phyloP scores from a whole-genome alignment of 805 yeast genomes.

The Starmerella sirachaensis region DNA sequence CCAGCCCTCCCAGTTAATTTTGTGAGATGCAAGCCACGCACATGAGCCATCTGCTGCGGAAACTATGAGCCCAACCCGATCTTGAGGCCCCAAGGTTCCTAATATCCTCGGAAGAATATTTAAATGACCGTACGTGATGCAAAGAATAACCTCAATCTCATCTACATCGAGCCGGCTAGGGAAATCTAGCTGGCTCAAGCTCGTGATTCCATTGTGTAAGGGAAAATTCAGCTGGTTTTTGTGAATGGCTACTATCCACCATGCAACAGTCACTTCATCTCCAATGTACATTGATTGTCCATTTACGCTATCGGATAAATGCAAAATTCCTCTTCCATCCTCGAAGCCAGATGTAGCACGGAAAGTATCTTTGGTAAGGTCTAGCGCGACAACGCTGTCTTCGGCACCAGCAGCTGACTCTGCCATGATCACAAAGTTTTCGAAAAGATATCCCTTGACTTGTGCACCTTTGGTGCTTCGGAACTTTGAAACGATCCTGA shows the following conservation, averaged over 20 bases:
- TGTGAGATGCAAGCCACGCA: constrained; percentile 8
- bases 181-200: constrained; percentile 1
- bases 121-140: constrained; percentile 7
- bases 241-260: constrained; percentile 10
- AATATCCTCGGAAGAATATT: constrained; percentile 5
- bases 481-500: too few species aligned
- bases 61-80: constrained; percentile 13
- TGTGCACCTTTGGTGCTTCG: too few species aligned
- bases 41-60: background rate
- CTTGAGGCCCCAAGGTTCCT: constrained; percentile 10
- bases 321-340: background rate
- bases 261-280: background rate
- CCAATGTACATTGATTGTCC: too few species aligned
- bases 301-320: too few species aligned
- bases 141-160: constrained; percentile 8
- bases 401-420: constrained; percentile 4
- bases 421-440: constrained; percentile 2
- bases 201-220: background rate
- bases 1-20: constrained; percentile 16
- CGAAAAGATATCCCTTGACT: constrained; percentile 14
- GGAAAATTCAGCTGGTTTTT: constrained; percentile 3
- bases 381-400: constrained; percentile 1
- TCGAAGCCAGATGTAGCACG: too few species aligned
- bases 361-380: too few species aligned
- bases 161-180: constrained; percentile 1